Percentiles rank a stretch among this genome's conserved stretches.
These are phyloP conservation scores for Drechslera avenae DNA, from an alignment of 2,329 filamentous ascomycete genomes.

Conservation along the genomic window DNA sequence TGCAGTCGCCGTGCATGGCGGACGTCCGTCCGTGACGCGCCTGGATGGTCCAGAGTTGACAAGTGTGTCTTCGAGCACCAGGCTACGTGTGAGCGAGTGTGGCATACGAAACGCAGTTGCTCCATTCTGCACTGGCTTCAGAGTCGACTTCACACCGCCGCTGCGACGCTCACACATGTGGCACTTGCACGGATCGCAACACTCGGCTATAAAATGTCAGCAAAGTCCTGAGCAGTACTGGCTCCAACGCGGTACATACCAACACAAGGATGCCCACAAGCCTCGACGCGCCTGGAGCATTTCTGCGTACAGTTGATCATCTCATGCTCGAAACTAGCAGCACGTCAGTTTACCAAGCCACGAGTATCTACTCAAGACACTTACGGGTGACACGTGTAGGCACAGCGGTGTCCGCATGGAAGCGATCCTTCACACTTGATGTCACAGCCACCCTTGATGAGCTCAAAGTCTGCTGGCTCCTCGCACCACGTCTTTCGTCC, in stretches of 20 bases:
- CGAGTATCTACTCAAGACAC: background rate
- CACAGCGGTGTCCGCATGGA: constrained; percentile 43
- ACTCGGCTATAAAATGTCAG: constrained; percentile 20
- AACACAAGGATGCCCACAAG: constrained; percentile 40
- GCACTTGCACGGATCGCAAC: constrained; percentile 40
- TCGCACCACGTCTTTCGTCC: constrained; percentile 57
- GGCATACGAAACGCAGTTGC: background rate
- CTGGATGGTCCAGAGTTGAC: constrained; percentile 3
- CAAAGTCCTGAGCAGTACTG: background rate
- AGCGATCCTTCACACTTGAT: constrained; percentile 32
- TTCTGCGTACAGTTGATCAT: constrained; percentile 43
- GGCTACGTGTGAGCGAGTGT: constrained; percentile 1
- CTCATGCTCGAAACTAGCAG: constrained; percentile 30
- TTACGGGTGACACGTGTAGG: constrained; percentile 43
- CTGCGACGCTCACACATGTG: constrained; percentile 30
- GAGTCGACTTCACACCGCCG: constrained; percentile 30
- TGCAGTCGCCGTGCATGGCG: background rate
- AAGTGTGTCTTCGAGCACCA: constrained; percentile 8
- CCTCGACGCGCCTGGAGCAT: constrained; percentile 25
- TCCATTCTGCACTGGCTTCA: constrained; percentile 26
- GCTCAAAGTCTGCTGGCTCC: constrained; percentile 34
- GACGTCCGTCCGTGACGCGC: background rate
- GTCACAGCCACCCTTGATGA: constrained; percentile 41
- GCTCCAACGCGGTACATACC: constrained; percentile 9
- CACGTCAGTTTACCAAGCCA: background rate